Evolutionary conservation across 331 rosid species (phyloP), one percentile per base, ranked within the genome.

Genomic region (Rhamnella rubrinervis): DNA sequence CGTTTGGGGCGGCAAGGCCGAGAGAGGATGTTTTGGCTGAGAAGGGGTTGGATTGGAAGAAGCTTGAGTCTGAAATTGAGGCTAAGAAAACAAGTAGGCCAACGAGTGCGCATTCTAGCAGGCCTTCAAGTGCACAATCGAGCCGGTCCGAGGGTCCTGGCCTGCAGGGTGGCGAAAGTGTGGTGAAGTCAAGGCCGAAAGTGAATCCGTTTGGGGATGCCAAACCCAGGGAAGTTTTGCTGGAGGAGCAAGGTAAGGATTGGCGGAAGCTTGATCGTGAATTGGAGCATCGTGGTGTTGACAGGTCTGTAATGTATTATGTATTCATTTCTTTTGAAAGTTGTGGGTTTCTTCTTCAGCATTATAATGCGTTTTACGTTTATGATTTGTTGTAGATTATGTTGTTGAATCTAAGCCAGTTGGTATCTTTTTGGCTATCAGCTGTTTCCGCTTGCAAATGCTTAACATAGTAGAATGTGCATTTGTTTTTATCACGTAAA

Each of bases 131-230:
- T 71, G 95, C 96, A 9, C 97, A 93, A 15, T 93, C 98, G 2
- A 87, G 72, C 81, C 84, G 86, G 77, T 91, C 99, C 35, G 99
- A 91, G 83, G 86, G 86, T 63, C 87, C 70, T 0, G 92, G 88
- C 9, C 13, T 77, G 77, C 96, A 79, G 63, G 93, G 76, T 26
- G 16, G 55, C 17, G 97, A 91, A 8, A 71, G 75, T 77, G 83
- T 47, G 69, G 83, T 37, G 38, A 95, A 84, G 82, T 78, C 85
- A 3, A 85, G 80, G 73, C 89, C 90, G 1, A 95, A 85, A 78
- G 90, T 91, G 67, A 95, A 95, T 55, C 99, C 99, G 6, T 95
- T 91, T 68, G 99, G 99, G 55, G 93, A 95, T 67, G 99, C 99
- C 53, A 95, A 89, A 66, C 99, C 99, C 4, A 85, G 99, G 76